Percentiles rank a stretch among this genome's conserved stretches.
phyloP scores from a whole-genome alignment of 1,284 basidiomycete genomes.

The Porogramme epimiltina region DNA sequence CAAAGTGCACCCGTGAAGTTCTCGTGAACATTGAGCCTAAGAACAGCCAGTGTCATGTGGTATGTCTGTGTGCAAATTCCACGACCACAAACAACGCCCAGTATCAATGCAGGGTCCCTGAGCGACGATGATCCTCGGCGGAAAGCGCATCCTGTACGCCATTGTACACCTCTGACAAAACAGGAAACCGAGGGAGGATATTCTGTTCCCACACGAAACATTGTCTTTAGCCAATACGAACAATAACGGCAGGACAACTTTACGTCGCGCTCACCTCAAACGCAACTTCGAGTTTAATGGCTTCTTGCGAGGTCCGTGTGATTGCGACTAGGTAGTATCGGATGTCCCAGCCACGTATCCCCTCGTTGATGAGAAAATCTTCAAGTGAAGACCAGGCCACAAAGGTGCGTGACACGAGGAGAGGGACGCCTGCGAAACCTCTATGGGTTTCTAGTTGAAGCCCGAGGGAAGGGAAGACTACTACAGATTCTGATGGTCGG shows the following conservation, averaged over 20 bases:
- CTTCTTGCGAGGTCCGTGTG: constrained; percentile 31
- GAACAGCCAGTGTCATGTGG: too few species aligned
- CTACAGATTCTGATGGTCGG: constrained; percentile 57
- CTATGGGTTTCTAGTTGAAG: constrained; percentile 71
- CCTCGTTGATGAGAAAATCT: constrained; percentile 76
- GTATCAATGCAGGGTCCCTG: too few species aligned
- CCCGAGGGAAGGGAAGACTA: constrained; percentile 65
- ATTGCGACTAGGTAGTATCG: constrained; percentile 66
- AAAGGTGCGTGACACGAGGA: constrained; percentile 55
- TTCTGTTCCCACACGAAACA: constrained; percentile 42
- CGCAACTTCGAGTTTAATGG: constrained; percentile 45
- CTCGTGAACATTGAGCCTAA: too few species aligned
- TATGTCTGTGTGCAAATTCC: too few species aligned
- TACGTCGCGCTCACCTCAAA: constrained; percentile 46
- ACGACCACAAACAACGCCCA: too few species aligned
- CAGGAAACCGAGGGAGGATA: constrained; percentile 60
- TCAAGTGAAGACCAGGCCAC: constrained; percentile 55
- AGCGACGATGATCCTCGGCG: too few species aligned
- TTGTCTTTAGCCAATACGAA: too few species aligned
- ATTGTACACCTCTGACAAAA: constrained; percentile 60
- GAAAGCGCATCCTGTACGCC: constrained; percentile 46
- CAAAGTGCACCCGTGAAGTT: too few species aligned
- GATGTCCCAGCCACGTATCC: constrained; percentile 67
- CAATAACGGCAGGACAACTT: too few species aligned
- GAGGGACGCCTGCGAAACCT: constrained; percentile 49